Evolutionary conservation across 225 moss, liverwort and hornwort species (phyloP).

Genomic region (Physcomitrellopsis africana): DNA sequence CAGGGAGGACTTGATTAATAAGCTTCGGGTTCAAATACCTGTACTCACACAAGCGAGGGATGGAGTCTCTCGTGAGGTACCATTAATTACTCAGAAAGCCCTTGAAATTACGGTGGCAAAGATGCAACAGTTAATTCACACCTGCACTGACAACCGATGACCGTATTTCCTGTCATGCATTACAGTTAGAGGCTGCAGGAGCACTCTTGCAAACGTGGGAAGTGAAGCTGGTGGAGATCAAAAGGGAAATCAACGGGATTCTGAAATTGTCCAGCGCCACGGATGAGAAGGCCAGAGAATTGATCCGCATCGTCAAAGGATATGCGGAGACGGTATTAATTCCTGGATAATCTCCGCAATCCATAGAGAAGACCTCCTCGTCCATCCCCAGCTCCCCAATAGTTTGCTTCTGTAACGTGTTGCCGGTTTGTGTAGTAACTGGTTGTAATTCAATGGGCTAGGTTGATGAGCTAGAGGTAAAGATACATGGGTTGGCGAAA

Average conservation of each 20-base stretch:
- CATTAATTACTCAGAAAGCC: not conserved
- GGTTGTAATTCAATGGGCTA: conserved; percentile 6
- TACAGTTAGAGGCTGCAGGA: conserved; percentile 27
- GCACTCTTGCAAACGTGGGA: conserved; percentile 13
- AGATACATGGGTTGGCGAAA: conserved; percentile 47
- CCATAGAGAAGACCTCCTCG: not conserved
- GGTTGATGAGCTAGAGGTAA: conserved; percentile 63
- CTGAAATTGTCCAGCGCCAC: conserved; percentile 14
- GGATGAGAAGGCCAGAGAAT: conserved; percentile 25
- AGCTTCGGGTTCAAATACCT: conserved; percentile 63
- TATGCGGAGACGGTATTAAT: conserved; percentile 32
- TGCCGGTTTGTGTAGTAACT: not conserved
- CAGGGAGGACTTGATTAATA: conserved; percentile 56
- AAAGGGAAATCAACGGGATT: conserved; percentile 22
- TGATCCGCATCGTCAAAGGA: conserved; percentile 22
- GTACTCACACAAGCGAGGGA: conserved; percentile 54
- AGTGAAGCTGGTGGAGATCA: conserved; percentile 25
- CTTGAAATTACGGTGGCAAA: not conserved
- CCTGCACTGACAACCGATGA: not conserved
- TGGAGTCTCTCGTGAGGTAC: conserved; percentile 60
- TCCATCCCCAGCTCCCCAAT: accelerated
- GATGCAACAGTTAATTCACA: conserved; percentile 3
- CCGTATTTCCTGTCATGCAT: not conserved
- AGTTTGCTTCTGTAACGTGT: not conserved
- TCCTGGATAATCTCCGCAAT: not conserved